phyloP scores from a whole-genome alignment of 768 basidiomycete species.

The Tricholoma flavovirens region DNA sequence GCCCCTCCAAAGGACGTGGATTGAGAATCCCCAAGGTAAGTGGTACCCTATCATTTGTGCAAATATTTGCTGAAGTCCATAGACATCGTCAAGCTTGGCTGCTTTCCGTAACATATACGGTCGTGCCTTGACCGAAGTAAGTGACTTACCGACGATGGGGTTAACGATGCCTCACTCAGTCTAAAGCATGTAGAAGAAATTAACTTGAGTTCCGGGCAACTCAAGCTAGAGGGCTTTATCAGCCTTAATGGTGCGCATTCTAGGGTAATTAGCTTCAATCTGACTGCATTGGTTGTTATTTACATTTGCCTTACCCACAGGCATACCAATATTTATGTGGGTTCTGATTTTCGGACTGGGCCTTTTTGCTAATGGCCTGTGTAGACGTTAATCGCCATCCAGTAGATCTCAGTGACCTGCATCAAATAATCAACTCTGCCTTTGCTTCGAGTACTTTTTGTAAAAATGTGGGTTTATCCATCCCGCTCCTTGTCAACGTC shows the following conservation, averaged over 20 bases:
- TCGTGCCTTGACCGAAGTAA: conserved; percentile 61
- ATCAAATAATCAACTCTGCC: conserved; percentile 56
- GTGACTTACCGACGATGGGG: conserved; percentile 12
- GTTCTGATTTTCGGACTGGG: conserved; percentile 17
- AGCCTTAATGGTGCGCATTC: conserved; percentile 70
- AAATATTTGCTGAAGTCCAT: not conserved
- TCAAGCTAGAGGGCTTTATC: conserved; percentile 76
- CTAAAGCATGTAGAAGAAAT: conserved; percentile 69
- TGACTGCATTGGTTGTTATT: conserved; percentile 10
- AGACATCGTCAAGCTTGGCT: conserved; percentile 62
- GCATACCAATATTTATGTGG: conserved; percentile 84
- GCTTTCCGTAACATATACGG: conserved; percentile 76
- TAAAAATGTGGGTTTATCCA: conserved; percentile 51
- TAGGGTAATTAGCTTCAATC: conserved; percentile 42
- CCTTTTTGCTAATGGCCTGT: conserved; percentile 3
- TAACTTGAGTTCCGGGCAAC: conserved; percentile 37
- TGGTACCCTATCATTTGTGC: not conserved
- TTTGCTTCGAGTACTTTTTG: conserved; percentile 69
- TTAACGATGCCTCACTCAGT: conserved; percentile 7
- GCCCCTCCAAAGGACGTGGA: conserved; percentile 36
- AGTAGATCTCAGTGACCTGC: conserved; percentile 58
- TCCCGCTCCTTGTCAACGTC: not conserved
- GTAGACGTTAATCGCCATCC: conserved; percentile 79
- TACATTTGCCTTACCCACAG: conserved; percentile 34
- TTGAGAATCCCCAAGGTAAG: conserved; percentile 64